A percentile compares a stretch with the other conserved stretches of the same genome.
These are phyloP conservation scores for Crataegus laevigata DNA, from an alignment of 306 rosid genomes.

Conservation along the genomic window DNA sequence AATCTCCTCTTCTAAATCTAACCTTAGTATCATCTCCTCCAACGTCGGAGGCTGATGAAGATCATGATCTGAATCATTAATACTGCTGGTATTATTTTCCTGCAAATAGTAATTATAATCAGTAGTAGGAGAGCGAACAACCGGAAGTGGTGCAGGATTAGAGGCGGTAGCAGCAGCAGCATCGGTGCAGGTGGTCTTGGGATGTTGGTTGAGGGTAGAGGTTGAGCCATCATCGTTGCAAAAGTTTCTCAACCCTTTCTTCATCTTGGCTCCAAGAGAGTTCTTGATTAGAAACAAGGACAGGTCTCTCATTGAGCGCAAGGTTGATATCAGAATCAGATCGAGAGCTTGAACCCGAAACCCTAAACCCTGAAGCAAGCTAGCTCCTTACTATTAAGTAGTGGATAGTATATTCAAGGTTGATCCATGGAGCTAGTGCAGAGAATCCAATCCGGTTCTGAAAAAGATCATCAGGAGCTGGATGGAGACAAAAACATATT, in stretches of 20 bases:
- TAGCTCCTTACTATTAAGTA: background rate
- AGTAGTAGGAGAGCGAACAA: background rate
- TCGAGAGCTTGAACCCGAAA: too few species aligned
- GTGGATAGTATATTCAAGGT: too few species aligned
- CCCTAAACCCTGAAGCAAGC: too few species aligned
- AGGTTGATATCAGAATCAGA: background rate
- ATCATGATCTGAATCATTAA: background rate
- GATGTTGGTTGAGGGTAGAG: constrained; percentile 62
- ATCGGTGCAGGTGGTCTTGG: background rate
- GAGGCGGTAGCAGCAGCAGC: background rate
- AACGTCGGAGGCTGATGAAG: constrained; percentile 29
- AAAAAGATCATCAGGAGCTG: background rate
- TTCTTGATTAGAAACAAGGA: constrained; percentile 73
- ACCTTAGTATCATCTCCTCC: constrained; percentile 58
- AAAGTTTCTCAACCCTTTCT: constrained; percentile 62
- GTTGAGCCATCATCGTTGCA: constrained; percentile 61
- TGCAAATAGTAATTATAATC: background rate
- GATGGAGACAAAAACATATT: background rate
- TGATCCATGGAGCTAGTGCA: background rate
- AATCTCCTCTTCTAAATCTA: constrained; percentile 64
- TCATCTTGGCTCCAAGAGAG: constrained; percentile 67
- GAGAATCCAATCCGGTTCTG: background rate
- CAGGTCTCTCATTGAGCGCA: constrained; percentile 35
- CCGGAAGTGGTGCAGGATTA: background rate
- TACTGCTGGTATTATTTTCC: background rate